Percentiles rank a stretch among this genome's conserved stretches.
phyloP scores from a whole-genome alignment of 1,284 basidiomycete species.

The Gomphus bonarii region DNA sequence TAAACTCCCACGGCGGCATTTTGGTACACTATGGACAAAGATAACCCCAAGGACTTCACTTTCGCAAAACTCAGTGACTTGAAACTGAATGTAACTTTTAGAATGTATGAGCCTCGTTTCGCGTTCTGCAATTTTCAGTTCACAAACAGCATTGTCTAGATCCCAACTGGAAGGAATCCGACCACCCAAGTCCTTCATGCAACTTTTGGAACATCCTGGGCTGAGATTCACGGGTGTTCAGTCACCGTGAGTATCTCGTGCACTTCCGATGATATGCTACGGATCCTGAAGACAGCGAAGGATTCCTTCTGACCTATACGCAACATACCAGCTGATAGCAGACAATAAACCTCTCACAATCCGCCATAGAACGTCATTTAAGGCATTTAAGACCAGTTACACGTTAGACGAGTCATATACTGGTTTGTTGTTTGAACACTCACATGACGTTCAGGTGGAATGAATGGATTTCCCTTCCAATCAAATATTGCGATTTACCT shows the following conservation, averaged over 20 bases:
- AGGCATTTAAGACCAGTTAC: constrained; percentile 79
- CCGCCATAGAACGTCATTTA: constrained; percentile 86
- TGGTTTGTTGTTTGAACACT: not conserved
- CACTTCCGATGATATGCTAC: not conserved
- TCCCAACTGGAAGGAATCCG: constrained; percentile 76
- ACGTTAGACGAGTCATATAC: constrained; percentile 36
- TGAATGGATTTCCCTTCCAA: constrained; percentile 85
- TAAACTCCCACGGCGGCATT: not conserved
- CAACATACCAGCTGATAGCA: constrained; percentile 83
- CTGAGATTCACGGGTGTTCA: constrained; percentile 72
- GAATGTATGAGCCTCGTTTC: constrained; percentile 50
- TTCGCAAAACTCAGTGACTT: constrained; percentile 85
- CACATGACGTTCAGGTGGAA: constrained; percentile 66
- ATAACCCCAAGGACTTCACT: constrained; percentile 55
- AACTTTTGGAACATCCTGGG: constrained; percentile 70
- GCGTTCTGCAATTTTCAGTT: not conserved
- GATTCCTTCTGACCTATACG: constrained; percentile 81
- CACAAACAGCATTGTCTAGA: constrained; percentile 30
- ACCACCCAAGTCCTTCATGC: constrained; percentile 59
- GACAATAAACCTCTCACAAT: constrained; percentile 91
- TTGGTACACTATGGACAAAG: constrained; percentile 7
- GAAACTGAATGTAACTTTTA: constrained; percentile 68
- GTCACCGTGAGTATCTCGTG: constrained; percentile 44
- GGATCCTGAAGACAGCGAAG: constrained; percentile 27
- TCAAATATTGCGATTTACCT: constrained; percentile 86